Evolutionary conservation across 805 yeast genomes (phyloP).

Genomic region (Wickerhamomyces pijperi): DNA sequence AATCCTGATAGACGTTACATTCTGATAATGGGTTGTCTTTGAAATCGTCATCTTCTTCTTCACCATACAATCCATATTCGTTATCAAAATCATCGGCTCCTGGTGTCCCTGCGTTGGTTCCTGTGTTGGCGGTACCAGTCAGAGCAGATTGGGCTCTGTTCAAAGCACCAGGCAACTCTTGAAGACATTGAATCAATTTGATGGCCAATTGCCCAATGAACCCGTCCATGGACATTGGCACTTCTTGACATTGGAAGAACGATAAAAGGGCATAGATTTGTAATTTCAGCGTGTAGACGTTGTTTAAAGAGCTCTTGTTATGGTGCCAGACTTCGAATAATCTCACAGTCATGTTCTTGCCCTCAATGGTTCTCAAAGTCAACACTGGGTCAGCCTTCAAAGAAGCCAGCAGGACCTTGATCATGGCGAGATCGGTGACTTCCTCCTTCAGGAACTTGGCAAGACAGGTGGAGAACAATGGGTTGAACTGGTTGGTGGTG

Average conservation of each 20-base stretch:
- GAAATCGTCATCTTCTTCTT: conserved; percentile 33
- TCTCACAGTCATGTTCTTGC: conserved; percentile 30
- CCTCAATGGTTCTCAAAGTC: conserved; percentile 41
- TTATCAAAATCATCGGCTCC: not conserved
- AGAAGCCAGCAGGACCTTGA: conserved; percentile 53
- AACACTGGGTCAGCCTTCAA: conserved; percentile 49
- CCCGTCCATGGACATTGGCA: conserved; percentile 25
- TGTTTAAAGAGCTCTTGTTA: conserved; percentile 33
- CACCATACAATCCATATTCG: conserved; percentile 22
- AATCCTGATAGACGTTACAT: not conserved
- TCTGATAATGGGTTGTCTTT: not conserved
- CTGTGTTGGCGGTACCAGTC: too few relatives aligned
- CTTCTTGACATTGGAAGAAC: conserved; percentile 28
- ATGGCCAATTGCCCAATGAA: conserved; percentile 39
- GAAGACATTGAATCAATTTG: conserved; percentile 39
- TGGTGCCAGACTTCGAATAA: conserved; percentile 60
- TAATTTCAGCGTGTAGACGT: conserved; percentile 73
- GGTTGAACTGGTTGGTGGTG: conserved; percentile 8
- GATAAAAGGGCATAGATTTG: conserved; percentile 56
- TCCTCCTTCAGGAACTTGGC: conserved; percentile 14
- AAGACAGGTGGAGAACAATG: conserved; percentile 8
- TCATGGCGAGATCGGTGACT: conserved; percentile 31
- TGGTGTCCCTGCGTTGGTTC: too few relatives aligned
- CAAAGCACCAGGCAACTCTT: conserved; percentile 62
- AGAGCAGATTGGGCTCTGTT: conserved; percentile 45